Evolutionary conservation across 106 monocot genomes (phyloP).

Genomic region (Narthecium ossifragum): DNA sequence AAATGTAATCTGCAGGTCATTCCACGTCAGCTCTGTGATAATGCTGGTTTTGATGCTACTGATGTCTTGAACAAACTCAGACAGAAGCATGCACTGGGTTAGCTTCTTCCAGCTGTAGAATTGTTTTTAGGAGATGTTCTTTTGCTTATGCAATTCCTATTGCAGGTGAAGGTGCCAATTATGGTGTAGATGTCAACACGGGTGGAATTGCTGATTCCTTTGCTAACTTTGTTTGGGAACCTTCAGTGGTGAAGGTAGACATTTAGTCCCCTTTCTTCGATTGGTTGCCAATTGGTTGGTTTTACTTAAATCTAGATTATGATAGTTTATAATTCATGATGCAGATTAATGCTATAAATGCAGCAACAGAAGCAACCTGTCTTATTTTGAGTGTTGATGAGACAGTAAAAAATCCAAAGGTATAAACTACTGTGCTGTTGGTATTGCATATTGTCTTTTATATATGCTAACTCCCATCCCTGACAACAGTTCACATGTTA

Average conservation of each 20-base stretch:
- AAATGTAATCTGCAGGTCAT: constrained; percentile 52
- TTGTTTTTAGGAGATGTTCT: not conserved
- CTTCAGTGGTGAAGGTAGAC: constrained; percentile 85
- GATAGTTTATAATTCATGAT: constrained; percentile 4
- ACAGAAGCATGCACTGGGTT: constrained; percentile 96
- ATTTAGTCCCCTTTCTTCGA: too few species aligned
- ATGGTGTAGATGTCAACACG: constrained; percentile 91
- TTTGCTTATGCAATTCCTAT: not conserved
- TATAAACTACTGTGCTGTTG: constrained; percentile 8
- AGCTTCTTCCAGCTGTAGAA: not conserved
- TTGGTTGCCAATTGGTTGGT: too few species aligned
- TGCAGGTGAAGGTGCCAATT: constrained; percentile 80
- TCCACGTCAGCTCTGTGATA: constrained; percentile 94
- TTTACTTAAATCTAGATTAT: too few species aligned
- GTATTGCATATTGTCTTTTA: too few species aligned
- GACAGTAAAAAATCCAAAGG: constrained; percentile 98
- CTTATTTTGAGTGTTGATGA: constrained; percentile 96
- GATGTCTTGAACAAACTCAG: constrained; percentile 96
- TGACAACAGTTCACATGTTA: too few species aligned
- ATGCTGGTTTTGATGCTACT: constrained; percentile 99
- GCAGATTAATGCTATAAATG: constrained; percentile 98
- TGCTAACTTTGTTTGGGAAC: constrained; percentile 99
- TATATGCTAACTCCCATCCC: too few species aligned
- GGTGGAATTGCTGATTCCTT: constrained; percentile 95
- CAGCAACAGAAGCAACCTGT: constrained; percentile 97